phyloP scores from a whole-genome alignment of 1,284 basidiomycete genomes.

The Fomes fomentarius region DNA sequence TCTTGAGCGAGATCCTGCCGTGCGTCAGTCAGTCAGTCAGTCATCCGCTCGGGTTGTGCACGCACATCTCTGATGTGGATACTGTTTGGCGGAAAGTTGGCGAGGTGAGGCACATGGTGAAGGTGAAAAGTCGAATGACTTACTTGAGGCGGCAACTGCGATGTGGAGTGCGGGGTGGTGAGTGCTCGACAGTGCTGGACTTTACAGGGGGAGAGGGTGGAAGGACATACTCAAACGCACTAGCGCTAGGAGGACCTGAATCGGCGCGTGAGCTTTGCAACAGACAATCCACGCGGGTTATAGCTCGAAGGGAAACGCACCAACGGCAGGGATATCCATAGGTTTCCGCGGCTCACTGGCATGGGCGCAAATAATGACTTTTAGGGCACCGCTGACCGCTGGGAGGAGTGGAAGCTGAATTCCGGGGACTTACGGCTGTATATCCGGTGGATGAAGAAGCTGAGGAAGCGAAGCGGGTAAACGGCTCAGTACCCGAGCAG shows the following conservation, averaged over 20 bases:
- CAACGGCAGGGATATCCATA: slow-evolving; percentile 40
- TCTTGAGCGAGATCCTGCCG: slow-evolving; percentile 25
- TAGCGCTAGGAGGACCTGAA: slow-evolving; percentile 25
- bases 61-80: slow-evolving; percentile 39
- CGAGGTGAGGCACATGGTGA: not conserved
- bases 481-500: no score
- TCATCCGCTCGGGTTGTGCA: not conserved
- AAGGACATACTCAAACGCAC: slow-evolving; percentile 23
- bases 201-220: no score
- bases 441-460: slow-evolving; percentile 25
- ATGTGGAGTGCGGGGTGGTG: not conserved
- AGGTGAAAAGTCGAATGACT: not conserved
- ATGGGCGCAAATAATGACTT: no score
- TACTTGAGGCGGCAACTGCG: slow-evolving; percentile 21
- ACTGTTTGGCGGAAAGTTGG: slow-evolving; percentile 23
- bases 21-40: not conserved
- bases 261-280: no score
- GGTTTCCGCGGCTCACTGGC: slow-evolving; percentile 45
- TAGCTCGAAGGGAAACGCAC: slow-evolving; percentile 31
- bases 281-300: no score
- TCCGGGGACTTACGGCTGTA: slow-evolving; percentile 23
- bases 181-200: not conserved
- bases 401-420: no score
- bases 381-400: no score
- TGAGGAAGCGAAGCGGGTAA: slow-evolving; percentile 1